Percentiles rank a stretch among this genome's conserved stretches.
Evolutionary conservation across 2,329 filamentous ascomycete species (phyloP).

Genomic region (Ophiocordyceps camponoti-rufipedis): DNA sequence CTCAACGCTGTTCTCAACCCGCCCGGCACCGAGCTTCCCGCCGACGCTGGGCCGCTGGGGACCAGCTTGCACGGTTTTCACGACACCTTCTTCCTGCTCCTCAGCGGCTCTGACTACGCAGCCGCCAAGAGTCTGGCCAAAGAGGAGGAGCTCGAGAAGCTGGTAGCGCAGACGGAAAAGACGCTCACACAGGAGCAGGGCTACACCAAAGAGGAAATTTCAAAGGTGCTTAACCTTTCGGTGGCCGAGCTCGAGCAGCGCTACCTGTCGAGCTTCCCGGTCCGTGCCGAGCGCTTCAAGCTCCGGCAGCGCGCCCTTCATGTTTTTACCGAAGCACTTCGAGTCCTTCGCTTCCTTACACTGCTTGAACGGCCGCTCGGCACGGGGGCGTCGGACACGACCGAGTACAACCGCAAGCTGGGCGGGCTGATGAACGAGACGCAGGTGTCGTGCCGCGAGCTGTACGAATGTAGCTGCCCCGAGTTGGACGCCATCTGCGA

Average conservation of each 20-base stretch:
- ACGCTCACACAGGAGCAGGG: conserved; percentile 64
- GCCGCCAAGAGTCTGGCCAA: conserved; percentile 24
- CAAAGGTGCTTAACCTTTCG: conserved; percentile 48
- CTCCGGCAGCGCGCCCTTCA: conserved; percentile 77
- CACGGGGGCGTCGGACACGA: conserved; percentile 29
- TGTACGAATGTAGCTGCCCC: conserved; percentile 82
- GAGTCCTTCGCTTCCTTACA: conserved; percentile 68
- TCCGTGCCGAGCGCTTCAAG: conserved; percentile 74
- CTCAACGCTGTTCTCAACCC: conserved; percentile 41
- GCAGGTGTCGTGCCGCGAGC: conserved; percentile 68
- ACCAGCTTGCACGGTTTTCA: conserved; percentile 78
- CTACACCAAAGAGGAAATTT: conserved; percentile 78
- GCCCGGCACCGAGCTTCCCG: conserved; percentile 41
- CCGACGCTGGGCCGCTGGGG: conserved; percentile 67
- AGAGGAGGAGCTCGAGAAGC: conserved; percentile 51
- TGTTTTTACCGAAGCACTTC: conserved; percentile 75
- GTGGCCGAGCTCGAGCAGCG: conserved; percentile 54
- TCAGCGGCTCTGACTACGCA: conserved; percentile 17
- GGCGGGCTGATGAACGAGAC: conserved; percentile 79
- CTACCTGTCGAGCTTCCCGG: conserved; percentile 77
- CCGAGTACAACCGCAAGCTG: conserved; percentile 45
- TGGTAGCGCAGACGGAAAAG: conserved; percentile 50
- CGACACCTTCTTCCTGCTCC: conserved; percentile 52
- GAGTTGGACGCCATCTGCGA: conserved; percentile 81
- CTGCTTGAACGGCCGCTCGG: conserved; percentile 42